Evolutionary conservation across 306 rosid species (phyloP), one percentile per base, ranked within the genome.

Genomic region (Cicer bijugum): DNA sequence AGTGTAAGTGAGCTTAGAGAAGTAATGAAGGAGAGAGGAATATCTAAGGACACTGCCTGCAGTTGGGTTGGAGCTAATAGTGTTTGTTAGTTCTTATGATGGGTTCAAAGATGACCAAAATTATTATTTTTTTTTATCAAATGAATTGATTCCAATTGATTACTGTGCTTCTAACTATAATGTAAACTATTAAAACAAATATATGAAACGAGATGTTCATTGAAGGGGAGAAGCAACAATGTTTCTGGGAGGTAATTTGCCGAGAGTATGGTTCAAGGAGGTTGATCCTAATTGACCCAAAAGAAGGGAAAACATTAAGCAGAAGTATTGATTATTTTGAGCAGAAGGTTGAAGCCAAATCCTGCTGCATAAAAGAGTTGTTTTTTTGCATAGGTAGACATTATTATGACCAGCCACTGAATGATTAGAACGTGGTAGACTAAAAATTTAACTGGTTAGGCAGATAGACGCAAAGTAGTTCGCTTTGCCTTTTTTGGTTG

Each of bases 1-100:
- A 71, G 83, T 80, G 98, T 91, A 15, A 89, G 86, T 71, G 98
- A 89, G 53, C 86, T 93, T 65, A 89, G 98, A 76, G 92, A 93
- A 79, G 61, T 52, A 72, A 93, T 93, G 98, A 93, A 89, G 80
- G 50, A 50, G 52, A 87, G 75, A 74, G 86, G 94, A 69, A 74
- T 93, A 73, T 85, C 96, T 67, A 91, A 89, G 81, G 85, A 80
- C 66, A 84, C 81, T 53, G 96, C 81, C 67, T 42, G 84, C 76
- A 93, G 97, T 84, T 88, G 88, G 91, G 86, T 93, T 69, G 91
- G 89, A 73, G 78, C 85, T 11, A 90, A 89, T 71, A 39, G 43
- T 58, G 80, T 75, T 84, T 63, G 37, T 84, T 82, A 72, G 75
- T 65, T 75, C 67, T 43, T 19, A 5, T 63, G 39, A 23, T 10